These are phyloP conservation scores for Amniculicola lignicola DNA, from an alignment of 495 filamentous ascomycete species.

Conservation along the genomic window DNA sequence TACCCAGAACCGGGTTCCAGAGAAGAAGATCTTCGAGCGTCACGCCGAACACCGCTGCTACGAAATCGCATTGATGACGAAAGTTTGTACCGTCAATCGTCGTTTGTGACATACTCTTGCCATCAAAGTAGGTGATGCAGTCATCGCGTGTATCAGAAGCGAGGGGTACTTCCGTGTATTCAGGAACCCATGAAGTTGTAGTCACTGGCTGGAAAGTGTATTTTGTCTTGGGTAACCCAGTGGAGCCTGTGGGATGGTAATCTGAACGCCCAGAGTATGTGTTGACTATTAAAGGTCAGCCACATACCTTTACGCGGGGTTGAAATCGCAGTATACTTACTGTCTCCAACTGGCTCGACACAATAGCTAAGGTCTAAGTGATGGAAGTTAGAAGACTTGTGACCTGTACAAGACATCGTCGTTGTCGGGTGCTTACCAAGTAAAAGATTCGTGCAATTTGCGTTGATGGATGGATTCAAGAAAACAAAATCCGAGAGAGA, in stretches of 20 bases:
- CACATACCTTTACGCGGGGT: too few relatives aligned
- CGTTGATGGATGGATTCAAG: background rate
- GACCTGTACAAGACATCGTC: too few relatives aligned
- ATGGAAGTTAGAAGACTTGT: too few relatives aligned
- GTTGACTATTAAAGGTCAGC: background rate
- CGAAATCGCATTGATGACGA: background rate
- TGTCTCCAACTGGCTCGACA: background rate
- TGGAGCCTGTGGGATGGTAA: too few relatives aligned
- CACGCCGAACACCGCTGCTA: background rate
- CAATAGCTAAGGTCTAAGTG: background rate
- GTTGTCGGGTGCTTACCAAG: too few relatives aligned
- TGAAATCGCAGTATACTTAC: background rate
- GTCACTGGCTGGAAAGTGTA: background rate
- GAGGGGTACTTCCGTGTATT: background rate
- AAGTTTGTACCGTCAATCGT: background rate
- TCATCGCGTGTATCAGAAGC: background rate
- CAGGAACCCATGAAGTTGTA: background rate
- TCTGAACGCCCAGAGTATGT: background rate
- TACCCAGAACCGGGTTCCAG: background rate
- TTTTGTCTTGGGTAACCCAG: too few relatives aligned
- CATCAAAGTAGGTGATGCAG: background rate
- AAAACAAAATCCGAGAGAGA: background rate
- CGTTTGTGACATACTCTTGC: background rate
- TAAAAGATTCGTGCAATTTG: background rate
- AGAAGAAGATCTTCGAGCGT: background rate